Conservation (phyloP, 2,329 filamentous ascomycete genomes). For the Alternaria viburni region DNA sequence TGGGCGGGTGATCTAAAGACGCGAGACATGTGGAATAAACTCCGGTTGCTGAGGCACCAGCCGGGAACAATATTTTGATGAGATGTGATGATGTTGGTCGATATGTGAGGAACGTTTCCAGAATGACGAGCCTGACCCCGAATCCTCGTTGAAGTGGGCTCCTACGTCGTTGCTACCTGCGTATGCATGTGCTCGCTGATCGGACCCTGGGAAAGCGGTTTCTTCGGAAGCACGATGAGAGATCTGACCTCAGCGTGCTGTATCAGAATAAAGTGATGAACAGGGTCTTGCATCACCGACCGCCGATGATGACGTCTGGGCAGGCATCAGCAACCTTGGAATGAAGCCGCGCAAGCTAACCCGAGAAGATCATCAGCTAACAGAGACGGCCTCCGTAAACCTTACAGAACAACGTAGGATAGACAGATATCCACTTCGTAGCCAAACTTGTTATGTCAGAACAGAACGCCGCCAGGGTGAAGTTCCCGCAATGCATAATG, state of each 20-base stretch:
- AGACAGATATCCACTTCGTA: neutral
- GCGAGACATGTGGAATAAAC: neutral
- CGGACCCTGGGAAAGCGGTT: neutral
- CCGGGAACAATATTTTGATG: neutral
- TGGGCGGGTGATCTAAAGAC: neutral
- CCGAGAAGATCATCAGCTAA: slow-evolving; percentile 8
- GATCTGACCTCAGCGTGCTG: slow-evolving; percentile 26
- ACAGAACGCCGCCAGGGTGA: slow-evolving; percentile 2
- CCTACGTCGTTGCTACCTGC: slow-evolving; percentile 7
- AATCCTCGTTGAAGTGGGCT: neutral
- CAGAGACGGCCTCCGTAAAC: slow-evolving; percentile 1
- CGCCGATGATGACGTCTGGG: slow-evolving; percentile 22
- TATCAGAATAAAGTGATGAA: slow-evolving; percentile 28
- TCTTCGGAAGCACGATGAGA: slow-evolving; percentile 17
- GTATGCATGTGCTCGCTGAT: neutral
- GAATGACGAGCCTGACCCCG: neutral
- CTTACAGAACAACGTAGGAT: slow-evolving; percentile 1
- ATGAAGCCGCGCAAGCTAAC: slow-evolving; percentile 11
- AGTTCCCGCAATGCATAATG: slow-evolving; percentile 11
- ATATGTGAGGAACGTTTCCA: neutral
- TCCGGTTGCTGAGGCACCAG: neutral
- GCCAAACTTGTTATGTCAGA: slow-evolving; percentile 10
- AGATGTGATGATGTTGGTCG: neutral
- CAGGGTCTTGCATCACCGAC: slow-evolving; percentile 29
- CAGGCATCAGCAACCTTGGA: slow-evolving; percentile 4